Evolutionary conservation across 2,329 filamentous ascomycete species (phyloP), one percentile per base, ranked within the genome.

Genomic region (Graphiopsis chlorocephala): DNA sequence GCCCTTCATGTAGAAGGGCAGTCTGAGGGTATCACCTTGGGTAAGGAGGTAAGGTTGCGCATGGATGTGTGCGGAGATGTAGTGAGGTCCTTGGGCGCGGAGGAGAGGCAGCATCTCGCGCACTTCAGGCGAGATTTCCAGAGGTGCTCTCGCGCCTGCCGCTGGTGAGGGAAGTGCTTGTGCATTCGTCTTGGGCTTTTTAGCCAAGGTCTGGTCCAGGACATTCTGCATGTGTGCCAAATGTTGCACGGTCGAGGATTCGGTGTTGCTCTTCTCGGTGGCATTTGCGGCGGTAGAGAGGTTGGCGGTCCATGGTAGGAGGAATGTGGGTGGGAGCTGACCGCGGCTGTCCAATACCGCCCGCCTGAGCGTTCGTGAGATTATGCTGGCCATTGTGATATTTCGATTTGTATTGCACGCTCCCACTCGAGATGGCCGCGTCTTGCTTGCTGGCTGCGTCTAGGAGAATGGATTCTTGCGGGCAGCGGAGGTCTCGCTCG

Each of bases 1-100:
- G 65, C 77, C 72, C 25, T 78, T 77, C 80, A 83, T 83, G 20
- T 78, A 76, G 73, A 83, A 84, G 2, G 82, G 82, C 12, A 84
- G 75, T 15, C 81, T 80, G 7, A 84, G 56, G 0, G 77, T 80
- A 67, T 84, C 82, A 70, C 82, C 82, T 62, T 74, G 71, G 7
- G 90, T 93, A 69, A 95, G 84, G 33, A 95, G 89, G 81, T 94
- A 95, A 7, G 90, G 90, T 62, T 85, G 86, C 31, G 87, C 90
- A 79, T 95, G 89, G 78, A 96, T 89, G 79, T 93, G 90, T 64
- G 90, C 82, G 53, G 88, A 91, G 74, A 92, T 86, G 82, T 94
- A 95, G 83, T 92, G 90, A 25, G 84, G 81, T 3, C 88, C 86
- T 79, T 95, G 91, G 12, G 88, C 84, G 71, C 84, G 85, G 56